Evolutionary conservation across 176 grass and related monocot species (phyloP).

Genomic region (Luzula sylvatica): DNA sequence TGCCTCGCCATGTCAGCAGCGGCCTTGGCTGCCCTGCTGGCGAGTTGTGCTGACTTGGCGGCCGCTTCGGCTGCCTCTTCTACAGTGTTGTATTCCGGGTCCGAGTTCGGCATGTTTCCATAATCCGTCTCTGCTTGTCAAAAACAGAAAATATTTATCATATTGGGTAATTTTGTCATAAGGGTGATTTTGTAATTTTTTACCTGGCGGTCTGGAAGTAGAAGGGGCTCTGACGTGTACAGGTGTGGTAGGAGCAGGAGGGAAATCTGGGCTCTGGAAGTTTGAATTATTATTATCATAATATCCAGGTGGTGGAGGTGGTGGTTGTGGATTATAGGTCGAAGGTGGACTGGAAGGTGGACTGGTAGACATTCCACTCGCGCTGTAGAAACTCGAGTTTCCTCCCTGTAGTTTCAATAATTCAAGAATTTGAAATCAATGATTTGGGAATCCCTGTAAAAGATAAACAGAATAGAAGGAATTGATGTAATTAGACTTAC

Average conservation of each 20-base stretch:
- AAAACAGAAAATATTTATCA: neutral
- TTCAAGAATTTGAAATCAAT: neutral
- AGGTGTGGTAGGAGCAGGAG: conserved; percentile 5
- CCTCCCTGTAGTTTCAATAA: conserved; percentile 11
- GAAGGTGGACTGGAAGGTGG: neutral
- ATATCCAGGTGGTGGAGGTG: neutral
- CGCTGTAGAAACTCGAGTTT: conserved; percentile 7
- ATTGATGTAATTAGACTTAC: conserved; percentile 2
- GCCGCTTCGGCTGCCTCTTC: conserved; percentile 35
- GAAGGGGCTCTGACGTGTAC: conserved; percentile 2
- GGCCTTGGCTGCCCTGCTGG: conserved; percentile 37
- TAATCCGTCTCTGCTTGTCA: conserved; percentile 1
- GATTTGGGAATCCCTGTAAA: neutral
- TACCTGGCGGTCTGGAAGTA: conserved; percentile 9
- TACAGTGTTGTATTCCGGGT: conserved; percentile 26
- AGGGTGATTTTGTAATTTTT: neutral
- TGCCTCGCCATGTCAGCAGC: conserved; percentile 31
- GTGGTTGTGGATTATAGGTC: neutral
- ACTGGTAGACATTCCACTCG: neutral
- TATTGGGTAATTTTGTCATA: too few species aligned
- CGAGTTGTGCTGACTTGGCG: conserved; percentile 33
- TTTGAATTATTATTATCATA: neutral
- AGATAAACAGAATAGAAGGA: neutral
- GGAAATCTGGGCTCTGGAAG: neutral
- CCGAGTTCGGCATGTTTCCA: conserved; percentile 13